A percentile compares a stretch with the other conserved stretches of the same genome.
Conservation (phyloP, 768 basidiomycete species). For the Rhizopogon vulgaris region DNA sequence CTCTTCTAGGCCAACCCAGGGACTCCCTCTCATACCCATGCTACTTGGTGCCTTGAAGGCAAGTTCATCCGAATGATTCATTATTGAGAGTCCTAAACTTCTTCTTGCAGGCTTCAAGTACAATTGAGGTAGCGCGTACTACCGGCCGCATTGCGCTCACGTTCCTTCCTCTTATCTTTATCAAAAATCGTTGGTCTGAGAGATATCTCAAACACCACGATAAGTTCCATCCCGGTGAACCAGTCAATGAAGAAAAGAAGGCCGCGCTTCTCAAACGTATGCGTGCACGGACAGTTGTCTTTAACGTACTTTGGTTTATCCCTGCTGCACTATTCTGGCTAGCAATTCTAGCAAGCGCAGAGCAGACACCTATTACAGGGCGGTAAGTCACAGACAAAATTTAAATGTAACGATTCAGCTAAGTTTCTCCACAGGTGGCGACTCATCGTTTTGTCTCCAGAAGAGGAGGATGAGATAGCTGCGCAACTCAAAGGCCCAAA, state of each 20-base stretch:
- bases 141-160: slow-evolving; percentile 69
- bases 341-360: slow-evolving; percentile 66
- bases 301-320: slow-evolving; percentile 52
- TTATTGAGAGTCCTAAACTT: slow-evolving; percentile 1
- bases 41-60: slow-evolving; percentile 66
- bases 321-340: slow-evolving; percentile 61
- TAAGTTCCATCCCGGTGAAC: slow-evolving; percentile 31
- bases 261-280: slow-evolving; percentile 41
- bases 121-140: slow-evolving; percentile 64
- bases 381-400: slow-evolving; percentile 41
- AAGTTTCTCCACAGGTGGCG: slow-evolving; percentile 56
- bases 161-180: slow-evolving; percentile 61
- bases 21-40: slow-evolving; percentile 42
- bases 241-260: slow-evolving; percentile 48
- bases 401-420: not conserved
- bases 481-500: slow-evolving; percentile 73
- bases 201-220: slow-evolving; percentile 43
- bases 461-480: slow-evolving; percentile 90
- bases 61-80: slow-evolving; percentile 8
- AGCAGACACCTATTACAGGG: slow-evolving; percentile 81
- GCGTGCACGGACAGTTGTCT: slow-evolving; percentile 40
- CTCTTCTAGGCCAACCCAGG: slow-evolving; percentile 29
- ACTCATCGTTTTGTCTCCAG: slow-evolving; percentile 82
- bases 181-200: slow-evolving; percentile 50
- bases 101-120: slow-evolving; percentile 55